Evolutionary conservation across 768 basidiomycete species (phyloP), one percentile per base, ranked within the genome.

Genomic region (Boletus insuetus): DNA sequence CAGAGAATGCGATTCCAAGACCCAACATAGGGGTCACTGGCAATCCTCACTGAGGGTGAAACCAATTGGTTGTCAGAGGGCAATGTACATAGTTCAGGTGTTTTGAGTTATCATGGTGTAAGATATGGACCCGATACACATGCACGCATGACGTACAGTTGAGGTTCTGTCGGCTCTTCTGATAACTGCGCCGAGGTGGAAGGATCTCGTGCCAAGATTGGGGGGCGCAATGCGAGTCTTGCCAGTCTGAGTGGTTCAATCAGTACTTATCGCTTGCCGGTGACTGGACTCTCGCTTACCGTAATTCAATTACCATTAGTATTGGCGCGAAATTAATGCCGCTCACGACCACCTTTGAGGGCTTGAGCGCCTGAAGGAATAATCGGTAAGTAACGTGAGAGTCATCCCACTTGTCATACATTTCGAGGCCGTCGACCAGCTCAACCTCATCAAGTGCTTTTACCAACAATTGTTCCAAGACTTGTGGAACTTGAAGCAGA

Each of bases 111-210:
- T 53, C 29, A 26, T 12, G 34, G 17, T 55, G 29, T 42, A 40
- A 43, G 41, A 13, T 35, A 35, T 35, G 34, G 32, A 39, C 26
- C 40, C 14, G 20, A 12, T 10, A 5, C 35, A 14, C 17, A 45
- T 40, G 22, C 17, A 35, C 43, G 10, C 45, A 43, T 64, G 56
- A 62, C 65, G 65, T 65, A 67, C 54, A 42, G 2, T 46, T 0
- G 19, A 46, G 29, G 42, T 45, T 46, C 55, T 54, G 41, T 40
- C 37, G 26, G 13, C 40, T 46, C 54, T 54, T 56, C 26, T 31
- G 35, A 46, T 37, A 11, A 51, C 43, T 12, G 46, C 32, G 40
- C 35, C 37, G 46, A 31, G 42, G 31, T 44, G 32, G 29, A 41
- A 49, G 31, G 50, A 31, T 37, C 29, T 54, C 63, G 58, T 54